phyloP scores from a whole-genome alignment of 1,284 basidiomycete genomes.

The Trametes versicolor region DNA sequence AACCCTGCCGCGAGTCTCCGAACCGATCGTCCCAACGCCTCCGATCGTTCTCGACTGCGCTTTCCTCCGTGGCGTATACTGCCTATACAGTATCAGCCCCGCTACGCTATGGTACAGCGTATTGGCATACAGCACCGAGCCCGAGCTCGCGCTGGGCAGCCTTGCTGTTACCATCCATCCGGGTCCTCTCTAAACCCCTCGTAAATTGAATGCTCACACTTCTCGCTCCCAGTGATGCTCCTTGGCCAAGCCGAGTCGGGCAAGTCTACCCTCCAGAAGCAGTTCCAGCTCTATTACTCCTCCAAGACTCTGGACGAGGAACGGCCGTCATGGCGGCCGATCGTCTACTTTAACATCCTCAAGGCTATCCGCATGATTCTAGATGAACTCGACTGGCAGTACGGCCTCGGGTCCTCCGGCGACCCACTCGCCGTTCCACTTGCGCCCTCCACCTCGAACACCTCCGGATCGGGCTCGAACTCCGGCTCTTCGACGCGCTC shows the following conservation, averaged over 20 bases:
- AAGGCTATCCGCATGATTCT: constrained; percentile 80
- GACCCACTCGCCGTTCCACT: constrained; percentile 32
- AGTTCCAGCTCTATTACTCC: constrained; percentile 83
- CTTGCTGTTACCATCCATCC: background rate
- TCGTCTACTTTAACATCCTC: constrained; percentile 84
- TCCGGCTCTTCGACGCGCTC: constrained; percentile 33
- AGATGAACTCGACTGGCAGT: constrained; percentile 74
- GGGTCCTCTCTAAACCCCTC: background rate
- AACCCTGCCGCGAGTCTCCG: background rate
- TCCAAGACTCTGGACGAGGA: constrained; percentile 73
- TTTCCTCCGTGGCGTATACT: background rate
- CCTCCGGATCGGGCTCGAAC: constrained; percentile 30
- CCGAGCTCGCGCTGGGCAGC: no score
- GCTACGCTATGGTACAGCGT: background rate
- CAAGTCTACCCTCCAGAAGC: constrained; percentile 82
- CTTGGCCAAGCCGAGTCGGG: constrained; percentile 85
- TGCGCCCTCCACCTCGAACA: constrained; percentile 29
- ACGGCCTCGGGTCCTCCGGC: constrained; percentile 42
- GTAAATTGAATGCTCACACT: background rate
- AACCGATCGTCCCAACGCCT: background rate
- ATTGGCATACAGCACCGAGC: background rate
- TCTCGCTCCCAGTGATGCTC: constrained; percentile 41
- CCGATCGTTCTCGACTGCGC: background rate
- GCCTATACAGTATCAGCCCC: background rate
- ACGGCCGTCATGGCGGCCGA: constrained; percentile 77